Percentiles rank a stretch among this genome's conserved stretches.
Conservation (phyloP, 116 monocot genomes). For the Posidonia oceanica region DNA sequence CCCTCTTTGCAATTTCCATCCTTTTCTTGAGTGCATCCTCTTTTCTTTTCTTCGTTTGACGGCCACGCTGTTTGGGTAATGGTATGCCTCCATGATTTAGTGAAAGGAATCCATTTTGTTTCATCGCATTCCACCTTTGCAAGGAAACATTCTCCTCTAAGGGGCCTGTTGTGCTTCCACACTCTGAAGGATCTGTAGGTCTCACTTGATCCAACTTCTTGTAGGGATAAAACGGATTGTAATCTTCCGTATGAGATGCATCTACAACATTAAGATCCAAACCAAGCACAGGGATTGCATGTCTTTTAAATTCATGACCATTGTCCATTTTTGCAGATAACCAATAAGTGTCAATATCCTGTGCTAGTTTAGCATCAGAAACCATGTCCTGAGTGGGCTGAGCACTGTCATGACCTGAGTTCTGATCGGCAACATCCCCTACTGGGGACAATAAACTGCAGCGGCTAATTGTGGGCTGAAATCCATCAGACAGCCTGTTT, state of each 20-base stretch:
- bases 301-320: background rate
- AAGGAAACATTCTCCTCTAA: constrained; percentile 43
- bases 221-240: constrained; percentile 15
- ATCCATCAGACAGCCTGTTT: background rate
- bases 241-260: constrained; percentile 11
- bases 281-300: background rate
- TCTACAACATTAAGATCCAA: constrained; percentile 39
- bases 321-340: background rate
- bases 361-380: background rate
- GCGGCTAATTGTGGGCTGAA: background rate
- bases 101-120: constrained; percentile 75
- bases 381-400: background rate
- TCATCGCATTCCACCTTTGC: constrained; percentile 72
- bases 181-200: constrained; percentile 33
- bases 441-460: background rate
- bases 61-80: constrained; percentile 24
- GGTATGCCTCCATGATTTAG: constrained; percentile 35
- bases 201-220: constrained; percentile 20
- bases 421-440: background rate
- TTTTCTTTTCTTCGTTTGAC: constrained; percentile 36
- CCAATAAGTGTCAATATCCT: background rate
- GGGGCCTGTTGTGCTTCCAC: constrained; percentile 60
- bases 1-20: constrained; percentile 18
- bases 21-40: constrained; percentile 36
- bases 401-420: background rate